phyloP scores from a whole-genome alignment of 2,329 filamentous ascomycete genomes.

The Tolypocladium inflatum region DNA sequence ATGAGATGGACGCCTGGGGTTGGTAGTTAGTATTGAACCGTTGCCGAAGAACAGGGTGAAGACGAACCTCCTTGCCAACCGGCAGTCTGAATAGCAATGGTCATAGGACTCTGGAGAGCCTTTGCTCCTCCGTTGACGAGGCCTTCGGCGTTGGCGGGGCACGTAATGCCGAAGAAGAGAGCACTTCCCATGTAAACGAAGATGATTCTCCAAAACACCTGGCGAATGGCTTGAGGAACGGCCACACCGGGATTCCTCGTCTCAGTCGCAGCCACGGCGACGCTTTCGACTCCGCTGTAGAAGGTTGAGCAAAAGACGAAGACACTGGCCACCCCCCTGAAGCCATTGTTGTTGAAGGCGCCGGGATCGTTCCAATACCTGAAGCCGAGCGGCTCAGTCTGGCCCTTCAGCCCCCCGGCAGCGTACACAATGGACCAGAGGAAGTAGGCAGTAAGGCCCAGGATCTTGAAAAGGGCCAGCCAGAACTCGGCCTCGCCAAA shows the following conservation, averaged over 20 bases:
- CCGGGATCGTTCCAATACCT: slow-evolving; percentile 64
- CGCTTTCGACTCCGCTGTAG: slow-evolving; percentile 49
- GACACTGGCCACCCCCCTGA: slow-evolving; percentile 54
- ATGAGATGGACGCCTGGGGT: slow-evolving; percentile 53
- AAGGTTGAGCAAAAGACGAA: slow-evolving; percentile 63
- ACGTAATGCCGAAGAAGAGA: slow-evolving; percentile 67
- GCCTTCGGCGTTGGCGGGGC: slow-evolving; percentile 56
- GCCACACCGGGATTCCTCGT: slow-evolving; percentile 47
- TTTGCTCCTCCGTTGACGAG: slow-evolving; percentile 53
- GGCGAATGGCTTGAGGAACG: slow-evolving; percentile 48
- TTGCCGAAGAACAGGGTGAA: background rate
- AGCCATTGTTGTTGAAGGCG: slow-evolving; percentile 56
- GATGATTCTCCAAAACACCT: slow-evolving; percentile 52
- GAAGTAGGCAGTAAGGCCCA: slow-evolving; percentile 62
- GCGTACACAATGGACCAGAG: slow-evolving; percentile 66
- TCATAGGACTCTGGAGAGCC: slow-evolving; percentile 64
- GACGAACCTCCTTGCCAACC: slow-evolving; percentile 55
- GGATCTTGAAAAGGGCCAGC: slow-evolving; percentile 63
- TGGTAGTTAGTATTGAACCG: background rate
- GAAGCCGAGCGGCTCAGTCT: slow-evolving; percentile 52
- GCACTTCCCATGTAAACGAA: slow-evolving; percentile 60
- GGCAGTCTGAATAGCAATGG: slow-evolving; percentile 62
- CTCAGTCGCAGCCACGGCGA: slow-evolving; percentile 55
- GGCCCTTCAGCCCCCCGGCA: slow-evolving; percentile 53
- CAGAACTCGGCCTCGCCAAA: slow-evolving; percentile 78